phyloP scores from a whole-genome alignment of 2,329 filamentous ascomycete genomes.

The Venturia nashicola region DNA sequence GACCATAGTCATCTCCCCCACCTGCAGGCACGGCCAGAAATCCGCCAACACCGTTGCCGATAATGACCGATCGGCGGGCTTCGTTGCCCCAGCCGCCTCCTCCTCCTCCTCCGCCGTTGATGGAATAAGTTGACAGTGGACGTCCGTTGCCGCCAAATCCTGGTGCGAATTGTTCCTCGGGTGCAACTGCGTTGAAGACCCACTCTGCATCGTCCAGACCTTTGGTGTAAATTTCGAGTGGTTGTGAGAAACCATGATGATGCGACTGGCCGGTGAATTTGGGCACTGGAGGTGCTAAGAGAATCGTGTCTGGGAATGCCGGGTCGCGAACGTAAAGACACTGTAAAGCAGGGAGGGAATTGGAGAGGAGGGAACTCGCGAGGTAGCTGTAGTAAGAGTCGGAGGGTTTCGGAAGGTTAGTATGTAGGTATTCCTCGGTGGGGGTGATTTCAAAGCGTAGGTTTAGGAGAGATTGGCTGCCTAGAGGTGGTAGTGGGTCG shows the following conservation, averaged over 20 bases:
- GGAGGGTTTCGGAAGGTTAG: slow-evolving; percentile 34
- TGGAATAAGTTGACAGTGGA: slow-evolving; percentile 6
- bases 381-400: slow-evolving; percentile 74
- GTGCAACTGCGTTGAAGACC: slow-evolving; percentile 51
- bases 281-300: slow-evolving; percentile 50
- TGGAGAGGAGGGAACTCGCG: slow-evolving; percentile 65
- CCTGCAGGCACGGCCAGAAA: slow-evolving; percentile 7
- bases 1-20: not conserved
- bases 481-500: slow-evolving; percentile 48
- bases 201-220: slow-evolving; percentile 56
- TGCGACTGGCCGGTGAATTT: slow-evolving; percentile 32
- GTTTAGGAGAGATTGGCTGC: slow-evolving; percentile 55
- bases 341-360: slow-evolving; percentile 59
- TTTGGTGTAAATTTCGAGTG: slow-evolving; percentile 52
- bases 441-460: slow-evolving; percentile 76
- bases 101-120: not conserved
- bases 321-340: slow-evolving; percentile 79
- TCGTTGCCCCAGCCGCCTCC: slow-evolving; percentile 1
- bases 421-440: slow-evolving; percentile 45
- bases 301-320: slow-evolving; percentile 65
- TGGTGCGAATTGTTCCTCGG: slow-evolving; percentile 18
- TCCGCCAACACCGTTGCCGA: slow-evolving; percentile 7
- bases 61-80: slow-evolving; percentile 3
- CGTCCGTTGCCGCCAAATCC: not conserved
- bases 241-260: slow-evolving; percentile 37